Evolutionary conservation across 1,139 yeast genomes (phyloP).

Genomic region (Geotrichum histeridarum): DNA sequence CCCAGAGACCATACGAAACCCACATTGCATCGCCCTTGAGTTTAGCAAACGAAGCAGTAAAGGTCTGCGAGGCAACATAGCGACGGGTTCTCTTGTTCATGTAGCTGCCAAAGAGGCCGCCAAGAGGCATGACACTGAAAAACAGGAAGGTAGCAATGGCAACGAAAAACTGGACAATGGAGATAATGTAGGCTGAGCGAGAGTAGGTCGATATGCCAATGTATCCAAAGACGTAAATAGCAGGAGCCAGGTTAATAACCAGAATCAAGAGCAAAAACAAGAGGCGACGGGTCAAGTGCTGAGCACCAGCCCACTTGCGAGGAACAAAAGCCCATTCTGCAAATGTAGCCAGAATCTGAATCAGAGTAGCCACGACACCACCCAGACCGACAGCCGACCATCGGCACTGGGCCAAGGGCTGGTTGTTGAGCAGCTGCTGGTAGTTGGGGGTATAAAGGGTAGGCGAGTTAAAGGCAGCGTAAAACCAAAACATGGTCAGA

Average conservation of each 20-base stretch:
- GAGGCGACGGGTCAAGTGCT: slow-evolving; percentile 85
- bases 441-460: slow-evolving; percentile 82
- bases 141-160: slow-evolving; percentile 78
- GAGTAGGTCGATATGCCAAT: slow-evolving; percentile 63
- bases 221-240: slow-evolving; percentile 75
- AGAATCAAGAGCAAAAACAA: slow-evolving; percentile 65
- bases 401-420: slow-evolving; percentile 78
- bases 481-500: slow-evolving; percentile 88
- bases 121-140: slow-evolving; percentile 95
- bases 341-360: slow-evolving; percentile 82
- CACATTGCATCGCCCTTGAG: slow-evolving; percentile 89
- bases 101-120: slow-evolving; percentile 92
- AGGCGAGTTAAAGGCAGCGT: slow-evolving; percentile 87
- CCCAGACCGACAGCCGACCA: slow-evolving; percentile 94
- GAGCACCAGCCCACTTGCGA: slow-evolving; percentile 98
- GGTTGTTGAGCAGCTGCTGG: slow-evolving; percentile 73
- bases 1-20: slow-evolving; percentile 91
- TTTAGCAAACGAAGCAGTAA: slow-evolving; percentile 84
- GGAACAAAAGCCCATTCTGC: slow-evolving; percentile 97
- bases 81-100: slow-evolving; percentile 77
- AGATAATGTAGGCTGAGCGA: slow-evolving; percentile 71
- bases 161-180: slow-evolving; percentile 85
- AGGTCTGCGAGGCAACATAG: slow-evolving; percentile 90
- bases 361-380: slow-evolving; percentile 76
- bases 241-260: slow-evolving; percentile 73